Conservation (phyloP, 495 filamentous ascomycete species). For the Penicillium nucicola region DNA sequence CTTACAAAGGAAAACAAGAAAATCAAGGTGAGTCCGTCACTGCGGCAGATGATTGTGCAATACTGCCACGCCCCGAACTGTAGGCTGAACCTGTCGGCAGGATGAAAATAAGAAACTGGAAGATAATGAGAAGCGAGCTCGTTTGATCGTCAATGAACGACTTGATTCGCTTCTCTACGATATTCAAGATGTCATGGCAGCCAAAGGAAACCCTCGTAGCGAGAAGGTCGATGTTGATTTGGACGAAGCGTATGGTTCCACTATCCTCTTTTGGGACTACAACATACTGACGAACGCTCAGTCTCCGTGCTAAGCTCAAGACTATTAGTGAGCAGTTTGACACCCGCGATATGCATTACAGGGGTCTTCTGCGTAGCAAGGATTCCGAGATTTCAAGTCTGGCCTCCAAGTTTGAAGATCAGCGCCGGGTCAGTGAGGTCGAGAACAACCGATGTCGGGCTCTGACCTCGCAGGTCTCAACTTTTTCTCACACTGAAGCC, state of each 20-base stretch:
- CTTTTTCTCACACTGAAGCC: constrained; percentile 92
- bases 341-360: constrained; percentile 86
- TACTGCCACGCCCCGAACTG: not conserved
- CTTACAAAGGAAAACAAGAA: constrained; percentile 95
- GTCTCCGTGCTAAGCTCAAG: constrained; percentile 87
- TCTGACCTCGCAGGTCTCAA: constrained; percentile 85
- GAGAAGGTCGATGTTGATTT: constrained; percentile 74
- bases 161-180: constrained; percentile 70
- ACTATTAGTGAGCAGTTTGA: constrained; percentile 95
- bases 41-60: not conserved
- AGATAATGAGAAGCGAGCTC: constrained; percentile 76
- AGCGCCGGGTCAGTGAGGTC: constrained; percentile 79
- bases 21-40: constrained; percentile 66
- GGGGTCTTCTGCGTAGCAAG: constrained; percentile 83
- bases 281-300: constrained; percentile 32
- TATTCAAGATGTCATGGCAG: constrained; percentile 76
- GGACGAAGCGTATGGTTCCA: constrained; percentile 72
- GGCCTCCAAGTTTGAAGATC: constrained; percentile 79
- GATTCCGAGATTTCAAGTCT: constrained; percentile 95
- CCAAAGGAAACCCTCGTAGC: constrained; percentile 71
- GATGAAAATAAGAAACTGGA: constrained; percentile 87
- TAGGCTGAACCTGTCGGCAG: constrained; percentile 40
- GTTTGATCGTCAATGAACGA: constrained; percentile 79
- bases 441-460: constrained; percentile 76
- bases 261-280: not conserved